Conservation (phyloP, 2,329 filamentous ascomycete genomes). For the Arthrobotrys sphaeroides region DNA sequence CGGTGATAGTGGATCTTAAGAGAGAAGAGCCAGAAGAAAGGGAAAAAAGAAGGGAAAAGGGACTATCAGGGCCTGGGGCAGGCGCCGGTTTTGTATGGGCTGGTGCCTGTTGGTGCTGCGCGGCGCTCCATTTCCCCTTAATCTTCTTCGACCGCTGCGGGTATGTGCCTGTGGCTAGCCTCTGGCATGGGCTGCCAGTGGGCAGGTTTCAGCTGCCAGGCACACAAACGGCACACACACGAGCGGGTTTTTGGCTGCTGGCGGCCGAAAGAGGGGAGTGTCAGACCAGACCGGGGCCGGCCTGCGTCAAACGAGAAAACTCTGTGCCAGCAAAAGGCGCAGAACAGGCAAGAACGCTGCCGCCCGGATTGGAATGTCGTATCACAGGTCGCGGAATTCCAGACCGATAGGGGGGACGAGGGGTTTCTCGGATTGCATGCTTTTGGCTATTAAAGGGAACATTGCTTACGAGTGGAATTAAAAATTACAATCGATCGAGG, state of each 20-base stretch:
- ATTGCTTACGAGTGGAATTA: conserved; percentile 30
- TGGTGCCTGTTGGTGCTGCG: background rate
- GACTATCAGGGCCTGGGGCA: conserved; percentile 24
- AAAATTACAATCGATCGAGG: background rate
- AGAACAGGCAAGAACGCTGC: conserved; percentile 28
- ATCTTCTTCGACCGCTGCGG: conserved; percentile 19
- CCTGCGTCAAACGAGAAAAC: background rate
- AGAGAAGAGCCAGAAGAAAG: conserved; percentile 13
- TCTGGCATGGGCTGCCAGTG: conserved; percentile 37
- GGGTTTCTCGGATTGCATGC: background rate
- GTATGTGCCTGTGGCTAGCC: conserved; percentile 35
- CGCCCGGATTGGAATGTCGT: conserved; percentile 40
- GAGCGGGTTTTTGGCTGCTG: background rate
- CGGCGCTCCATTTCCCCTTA: conserved; percentile 36
- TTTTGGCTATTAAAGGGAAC: conserved; percentile 24
- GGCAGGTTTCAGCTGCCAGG: conserved; percentile 50
- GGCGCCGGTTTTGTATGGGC: conserved; percentile 48
- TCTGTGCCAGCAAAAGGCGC: conserved; percentile 6
- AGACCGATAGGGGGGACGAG: conserved; percentile 3
- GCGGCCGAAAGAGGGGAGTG: background rate
- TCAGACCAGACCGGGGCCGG: background rate
- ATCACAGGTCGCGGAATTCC: conserved; percentile 6
- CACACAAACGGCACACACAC: conserved; percentile 23
- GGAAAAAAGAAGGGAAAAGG: conserved; percentile 1
- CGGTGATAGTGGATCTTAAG: background rate